Base-by-base conservation (phyloP, 1,284 basidiomycete species). In the Lignosus rhinocerotis region DNA sequence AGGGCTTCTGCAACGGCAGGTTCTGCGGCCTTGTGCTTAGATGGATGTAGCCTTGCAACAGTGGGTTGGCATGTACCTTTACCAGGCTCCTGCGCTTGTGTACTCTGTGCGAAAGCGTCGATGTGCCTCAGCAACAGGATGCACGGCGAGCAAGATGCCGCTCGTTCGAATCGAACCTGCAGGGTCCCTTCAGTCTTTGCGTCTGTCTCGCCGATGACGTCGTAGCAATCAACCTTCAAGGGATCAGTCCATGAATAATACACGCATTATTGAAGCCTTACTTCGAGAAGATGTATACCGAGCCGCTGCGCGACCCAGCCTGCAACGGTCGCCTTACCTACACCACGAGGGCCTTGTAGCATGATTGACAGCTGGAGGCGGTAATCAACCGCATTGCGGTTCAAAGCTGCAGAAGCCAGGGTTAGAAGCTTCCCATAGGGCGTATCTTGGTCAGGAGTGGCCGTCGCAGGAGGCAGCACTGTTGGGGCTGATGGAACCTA, bases 221-320 rank as follows among this genome's bases (percentile, higher is more conserved):
- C 87, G 69, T 88, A 98, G 71, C 93, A 96, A 64, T 96, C 88
- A 44, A 96, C 78, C 93, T 94, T 30, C 2, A 2, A 42, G n/a
- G 8, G 14, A 52, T 44, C 47, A 51, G 8, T 44, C 34, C 14
- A n/a, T 7, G 42, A 32, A 0, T 25, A 41, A 33, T 16, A 41
- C n/a, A 33, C 1, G 21, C 3, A 25, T 3, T 3, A 1, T 9
- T 2, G 16, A 51, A 42, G 7, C 57, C 78, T 65, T 54, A 92
- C 94, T 78, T 95, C 92, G 11, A 94, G 77, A 0, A 95, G 60
- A 72, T 95, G 93, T 57, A 96, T 80, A 7, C 92, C 93, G 2
- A 92, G 73, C 5, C 73, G 69, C 47, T 82, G 79, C 3, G 92
- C 87, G 2, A 91, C 85, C 73, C 78, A 80, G 11, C 73, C 72